Percentiles rank a stretch among this genome's conserved stretches.
These are phyloP conservation scores for Cytospora schulzeri DNA, from an alignment of 2,329 filamentous ascomycete species.

Conservation along the genomic window DNA sequence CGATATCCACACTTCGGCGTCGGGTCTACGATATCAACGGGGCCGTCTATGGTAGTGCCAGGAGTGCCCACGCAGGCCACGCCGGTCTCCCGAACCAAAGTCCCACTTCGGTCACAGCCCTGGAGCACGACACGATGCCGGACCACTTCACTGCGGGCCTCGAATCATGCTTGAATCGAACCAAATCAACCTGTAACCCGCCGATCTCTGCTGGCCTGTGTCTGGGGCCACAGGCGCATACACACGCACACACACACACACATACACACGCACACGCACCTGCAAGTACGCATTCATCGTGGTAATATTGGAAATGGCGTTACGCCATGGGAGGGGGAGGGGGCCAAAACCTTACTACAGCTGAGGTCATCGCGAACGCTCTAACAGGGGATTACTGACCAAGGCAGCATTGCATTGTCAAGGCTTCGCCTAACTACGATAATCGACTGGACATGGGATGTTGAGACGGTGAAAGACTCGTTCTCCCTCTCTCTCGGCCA, in stretches of 20 bases:
- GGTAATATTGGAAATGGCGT: neutral
- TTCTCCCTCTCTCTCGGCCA: neutral
- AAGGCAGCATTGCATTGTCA: neutral
- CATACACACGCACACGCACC: too few relatives aligned
- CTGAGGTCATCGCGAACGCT: conserved; percentile 13
- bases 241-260: neutral
- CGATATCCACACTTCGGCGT: neutral
- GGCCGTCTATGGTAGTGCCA: neutral
- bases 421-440: neutral
- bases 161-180: neutral
- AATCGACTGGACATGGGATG: conserved; percentile 1
- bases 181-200: neutral
- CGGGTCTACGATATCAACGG: neutral
- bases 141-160: neutral
- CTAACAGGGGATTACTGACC: neutral
- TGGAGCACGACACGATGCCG: neutral
- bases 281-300: neutral
- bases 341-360: conserved; percentile 9
- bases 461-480: neutral
- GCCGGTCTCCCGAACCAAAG: neutral
- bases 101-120: neutral
- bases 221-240: neutral
- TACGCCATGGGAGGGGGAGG: neutral
- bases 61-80: neutral
- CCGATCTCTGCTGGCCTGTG: neutral